Conservation (phyloP, 192 early-diverging fungal genomes). For the Dispira simplex region DNA sequence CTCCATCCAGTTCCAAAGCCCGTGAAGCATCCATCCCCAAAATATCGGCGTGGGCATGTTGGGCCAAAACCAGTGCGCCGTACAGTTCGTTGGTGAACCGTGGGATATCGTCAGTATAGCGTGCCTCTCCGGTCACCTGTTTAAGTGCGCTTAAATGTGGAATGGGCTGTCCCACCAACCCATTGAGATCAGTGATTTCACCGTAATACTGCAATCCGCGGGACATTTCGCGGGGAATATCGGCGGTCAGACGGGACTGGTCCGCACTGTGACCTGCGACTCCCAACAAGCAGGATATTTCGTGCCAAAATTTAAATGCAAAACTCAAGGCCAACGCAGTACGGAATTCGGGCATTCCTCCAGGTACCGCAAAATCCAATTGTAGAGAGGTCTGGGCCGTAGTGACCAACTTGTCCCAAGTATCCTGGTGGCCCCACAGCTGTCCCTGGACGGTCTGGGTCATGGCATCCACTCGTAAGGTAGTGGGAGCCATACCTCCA, state of each 20-base stretch:
- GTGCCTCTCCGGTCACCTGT: conserved; percentile 72
- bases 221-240: conserved; percentile 12
- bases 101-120: conserved; percentile 76
- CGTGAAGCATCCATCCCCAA: conserved; percentile 33
- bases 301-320: conserved; percentile 50
- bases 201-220: conserved; percentile 10
- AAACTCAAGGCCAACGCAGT: conserved; percentile 40
- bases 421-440: conserved; percentile 32
- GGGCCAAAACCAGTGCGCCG: conserved; percentile 46
- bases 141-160: conserved; percentile 61
- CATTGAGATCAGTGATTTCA: conserved; percentile 11
- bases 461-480: conserved; percentile 35
- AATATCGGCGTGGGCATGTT: conserved; percentile 52
- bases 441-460: conserved; percentile 28
- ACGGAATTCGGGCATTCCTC: conserved; percentile 57
- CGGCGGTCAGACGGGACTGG: background rate
- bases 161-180: conserved; percentile 46
- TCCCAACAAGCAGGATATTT: conserved; percentile 12
- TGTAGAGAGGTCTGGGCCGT: conserved; percentile 22
- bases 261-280: background rate
- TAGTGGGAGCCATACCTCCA: conserved; percentile 64
- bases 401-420: conserved; percentile 27
- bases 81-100: conserved; percentile 46
- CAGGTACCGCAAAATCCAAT: conserved; percentile 33
- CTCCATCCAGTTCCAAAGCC: conserved; percentile 46